phyloP scores from a whole-genome alignment of 2,329 filamentous ascomycete species.

The Diplodia corticola region DNA sequence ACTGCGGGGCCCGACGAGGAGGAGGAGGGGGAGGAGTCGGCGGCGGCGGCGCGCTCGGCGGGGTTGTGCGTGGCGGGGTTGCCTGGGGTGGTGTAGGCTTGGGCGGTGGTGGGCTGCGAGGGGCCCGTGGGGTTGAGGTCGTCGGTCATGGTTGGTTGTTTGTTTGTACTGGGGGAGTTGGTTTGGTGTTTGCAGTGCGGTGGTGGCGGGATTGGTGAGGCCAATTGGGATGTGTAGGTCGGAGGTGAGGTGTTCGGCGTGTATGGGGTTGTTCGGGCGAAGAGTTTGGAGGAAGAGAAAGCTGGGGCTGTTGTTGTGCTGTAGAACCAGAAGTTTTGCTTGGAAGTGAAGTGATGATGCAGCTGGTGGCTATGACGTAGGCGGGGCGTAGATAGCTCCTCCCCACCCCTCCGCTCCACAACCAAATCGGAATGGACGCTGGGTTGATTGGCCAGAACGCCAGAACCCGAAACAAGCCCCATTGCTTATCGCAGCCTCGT shows the following conservation, averaged over 20 bases:
- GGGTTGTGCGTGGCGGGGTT: constrained; percentile 49
- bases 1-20: constrained; percentile 25
- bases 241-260: neutral
- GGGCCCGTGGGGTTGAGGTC: constrained; percentile 32
- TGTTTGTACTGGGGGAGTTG: no score
- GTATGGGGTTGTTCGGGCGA: neutral
- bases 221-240: neutral
- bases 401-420: neutral
- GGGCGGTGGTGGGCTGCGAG: constrained; percentile 46
- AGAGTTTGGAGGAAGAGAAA: neutral
- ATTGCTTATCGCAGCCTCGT: neutral
- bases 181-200: neutral
- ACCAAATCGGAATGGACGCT: neutral
- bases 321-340: neutral
- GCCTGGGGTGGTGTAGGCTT: constrained; percentile 49
- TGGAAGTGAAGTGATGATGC: neutral
- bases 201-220: neutral
- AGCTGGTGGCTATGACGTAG: constrained; percentile 17
- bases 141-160: constrained; percentile 41
- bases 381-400: constrained; percentile 7
- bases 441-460: neutral
- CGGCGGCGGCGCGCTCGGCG: constrained; percentile 37
- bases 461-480: neutral
- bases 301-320: no score
- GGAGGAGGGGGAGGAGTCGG: constrained; percentile 38